These are phyloP conservation scores for Golubevia pallescens DNA, from an alignment of 1,284 basidiomycete genomes.

Conservation along the genomic window DNA sequence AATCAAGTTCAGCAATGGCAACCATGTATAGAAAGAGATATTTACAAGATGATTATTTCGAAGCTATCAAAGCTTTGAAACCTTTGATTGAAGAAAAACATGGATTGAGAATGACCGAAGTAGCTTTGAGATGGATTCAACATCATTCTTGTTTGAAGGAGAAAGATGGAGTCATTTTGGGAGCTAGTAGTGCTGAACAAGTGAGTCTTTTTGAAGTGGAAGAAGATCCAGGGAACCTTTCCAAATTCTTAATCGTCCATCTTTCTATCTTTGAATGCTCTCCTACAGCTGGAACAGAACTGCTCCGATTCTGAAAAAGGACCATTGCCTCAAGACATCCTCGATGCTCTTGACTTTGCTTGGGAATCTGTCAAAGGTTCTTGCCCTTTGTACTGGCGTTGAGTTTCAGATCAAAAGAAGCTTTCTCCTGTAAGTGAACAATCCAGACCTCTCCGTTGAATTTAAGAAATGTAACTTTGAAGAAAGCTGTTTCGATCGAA, in stretches of 20 bases:
- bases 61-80: slow-evolving; percentile 65
- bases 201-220: too few relatives aligned
- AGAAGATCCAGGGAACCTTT: too few relatives aligned
- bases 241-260: slow-evolving; percentile 24
- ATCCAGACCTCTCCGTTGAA: too few relatives aligned
- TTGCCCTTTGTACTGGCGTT: too few relatives aligned
- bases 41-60: slow-evolving; percentile 67
- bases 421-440: too few relatives aligned
- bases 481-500: too few relatives aligned
- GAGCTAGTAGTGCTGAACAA: slow-evolving; percentile 64
- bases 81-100: slow-evolving; percentile 8
- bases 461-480: too few relatives aligned
- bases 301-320: slow-evolving; percentile 5
- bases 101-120: background rate
- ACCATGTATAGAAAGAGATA: slow-evolving; percentile 67
- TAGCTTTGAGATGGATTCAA: slow-evolving; percentile 5
- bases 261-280: slow-evolving; percentile 16
- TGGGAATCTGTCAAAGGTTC: background rate
- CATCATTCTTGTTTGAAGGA: slow-evolving; percentile 59
- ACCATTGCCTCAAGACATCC: background rate
- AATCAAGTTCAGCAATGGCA: slow-evolving; percentile 27
- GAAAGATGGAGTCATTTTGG: slow-evolving; percentile 67
- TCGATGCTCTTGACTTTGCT: slow-evolving; percentile 2
- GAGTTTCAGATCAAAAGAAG: too few relatives aligned
- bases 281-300: slow-evolving; percentile 7